Base-by-base conservation (phyloP, 108 stramenopile species). In the Nitzschia inconspicua region DNA sequence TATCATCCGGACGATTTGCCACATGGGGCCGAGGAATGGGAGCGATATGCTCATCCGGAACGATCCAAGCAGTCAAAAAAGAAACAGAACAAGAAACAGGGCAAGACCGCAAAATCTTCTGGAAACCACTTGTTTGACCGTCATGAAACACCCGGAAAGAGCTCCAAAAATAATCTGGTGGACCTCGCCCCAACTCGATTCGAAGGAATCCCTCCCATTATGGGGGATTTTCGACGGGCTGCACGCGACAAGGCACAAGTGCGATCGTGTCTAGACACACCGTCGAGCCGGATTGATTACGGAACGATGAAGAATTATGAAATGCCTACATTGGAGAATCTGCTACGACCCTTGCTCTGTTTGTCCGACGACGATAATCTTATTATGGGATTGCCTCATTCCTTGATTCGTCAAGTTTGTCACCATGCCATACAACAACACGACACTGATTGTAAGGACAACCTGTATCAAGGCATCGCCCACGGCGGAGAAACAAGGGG, bases 201-300 rank as follows among this genome's bases (percentile, higher is more conserved):
- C 44, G 26, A 47, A 3, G 79, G 81, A 37, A 79, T 83, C 63
- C 73, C 73, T 26, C 57, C 51, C 16, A 80, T 84, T 22, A 87
- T 87, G 86, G 86, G 86, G 9, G 82, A 84, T 42, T 83, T 78
- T 52, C 70, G 86, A 47, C 44, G 74, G 22, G 82, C 68, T 25
- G 82, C 77, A 31, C 59, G 79, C 22, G 54, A 68, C 19, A 36
- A 20, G 0, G 51, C 79, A 6, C 16, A 40, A 8, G 64, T 74
- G 8, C 69, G 81, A 57, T 37, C 69, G 19, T 32, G 66, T 25
- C 47, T 76, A 28, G 43, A 34, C 20, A 8, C 53, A 29, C 71
- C 79, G 3, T 30, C 27, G 5, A 19, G 0, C 36, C 72, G 22
- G 34, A 47, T 18, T 47, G 0, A 47, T 19, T 10, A 19, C 2